A percentile compares a stretch with the other conserved stretches of the same genome.
These are phyloP conservation scores for Picea mariana DNA, from an alignment of 83 land plant species.

Conservation along the genomic window DNA sequence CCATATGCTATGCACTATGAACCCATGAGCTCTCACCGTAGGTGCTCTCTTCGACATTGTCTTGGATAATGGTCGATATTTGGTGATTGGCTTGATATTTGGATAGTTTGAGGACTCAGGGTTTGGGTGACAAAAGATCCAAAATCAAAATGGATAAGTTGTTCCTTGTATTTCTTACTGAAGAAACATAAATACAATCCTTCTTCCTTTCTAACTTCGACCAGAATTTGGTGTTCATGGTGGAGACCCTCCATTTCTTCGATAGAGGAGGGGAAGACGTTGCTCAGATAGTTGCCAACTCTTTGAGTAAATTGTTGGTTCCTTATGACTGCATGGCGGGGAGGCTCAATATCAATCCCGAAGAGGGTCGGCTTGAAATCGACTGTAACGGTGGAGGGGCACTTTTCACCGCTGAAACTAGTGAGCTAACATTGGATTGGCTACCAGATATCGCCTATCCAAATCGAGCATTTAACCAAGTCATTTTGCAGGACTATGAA, in stretches of 20 bases:
- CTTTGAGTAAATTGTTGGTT: slow-evolving; percentile 24
- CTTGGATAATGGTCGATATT: too few species aligned
- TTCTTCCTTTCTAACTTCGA: slow-evolving; percentile 54
- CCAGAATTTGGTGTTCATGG: slow-evolving; percentile 26
- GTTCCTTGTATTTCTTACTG: too few species aligned
- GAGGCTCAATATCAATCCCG: slow-evolving; percentile 18
- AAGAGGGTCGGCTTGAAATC: slow-evolving; percentile 31
- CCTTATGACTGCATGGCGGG: slow-evolving; percentile 49
- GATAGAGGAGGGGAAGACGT: slow-evolving; percentile 12
- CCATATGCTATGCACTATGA: too few species aligned
- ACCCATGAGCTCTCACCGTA: too few species aligned
- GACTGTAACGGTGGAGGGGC: slow-evolving; percentile 40
- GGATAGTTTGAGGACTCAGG: too few species aligned
- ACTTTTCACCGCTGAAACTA: slow-evolving; percentile 28
- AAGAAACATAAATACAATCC: slow-evolving; percentile 12
- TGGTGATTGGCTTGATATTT: too few species aligned
- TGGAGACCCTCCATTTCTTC: slow-evolving; percentile 38
- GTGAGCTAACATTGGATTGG: slow-evolving; percentile 26
- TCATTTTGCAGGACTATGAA: not conserved
- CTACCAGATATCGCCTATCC: slow-evolving; percentile 36
- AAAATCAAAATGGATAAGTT: too few species aligned
- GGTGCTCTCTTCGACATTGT: too few species aligned
- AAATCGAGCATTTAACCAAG: slow-evolving; percentile 5
- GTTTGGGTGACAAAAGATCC: too few species aligned
- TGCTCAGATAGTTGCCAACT: slow-evolving; percentile 3